A percentile compares a stretch with the other conserved stretches of the same genome.
phyloP scores from a whole-genome alignment of 1,139 yeast species.

The Magnusiomyces sp. region DNA sequence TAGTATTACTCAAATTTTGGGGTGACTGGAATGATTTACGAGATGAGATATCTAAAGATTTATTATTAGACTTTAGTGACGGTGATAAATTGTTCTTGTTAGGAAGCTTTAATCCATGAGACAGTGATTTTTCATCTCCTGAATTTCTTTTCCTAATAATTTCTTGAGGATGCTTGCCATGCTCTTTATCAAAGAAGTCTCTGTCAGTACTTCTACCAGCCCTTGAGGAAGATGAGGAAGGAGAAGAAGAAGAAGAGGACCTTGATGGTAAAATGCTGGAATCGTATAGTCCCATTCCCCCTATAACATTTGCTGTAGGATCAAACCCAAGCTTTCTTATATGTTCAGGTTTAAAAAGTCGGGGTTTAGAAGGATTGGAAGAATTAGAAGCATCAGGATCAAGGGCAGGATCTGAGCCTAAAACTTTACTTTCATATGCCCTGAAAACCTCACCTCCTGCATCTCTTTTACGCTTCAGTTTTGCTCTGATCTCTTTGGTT shows the following conservation, averaged over 20 bases:
- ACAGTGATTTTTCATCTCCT: too few species aligned
- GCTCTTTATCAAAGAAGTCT: background rate
- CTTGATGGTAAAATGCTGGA: background rate
- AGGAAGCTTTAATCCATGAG: too few species aligned
- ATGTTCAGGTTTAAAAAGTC: conserved; percentile 24
- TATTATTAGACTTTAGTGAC: too few species aligned
- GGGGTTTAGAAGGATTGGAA: background rate
- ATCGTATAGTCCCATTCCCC: background rate
- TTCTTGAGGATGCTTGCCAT: background rate
- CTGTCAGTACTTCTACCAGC: background rate
- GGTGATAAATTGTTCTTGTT: too few species aligned
- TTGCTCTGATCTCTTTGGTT: background rate
- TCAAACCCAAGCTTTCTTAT: conserved; percentile 30
- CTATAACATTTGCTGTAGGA: conserved; percentile 19
- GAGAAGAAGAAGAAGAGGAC: background rate
- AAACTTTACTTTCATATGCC: background rate
- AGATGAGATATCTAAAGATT: too few species aligned
- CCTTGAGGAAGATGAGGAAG: too few species aligned
- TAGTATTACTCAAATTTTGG: too few species aligned
- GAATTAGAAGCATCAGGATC: background rate
- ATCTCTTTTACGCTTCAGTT: background rate
- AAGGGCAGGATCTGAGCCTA: background rate
- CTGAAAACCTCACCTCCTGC: background rate
- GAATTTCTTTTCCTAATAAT: background rate
- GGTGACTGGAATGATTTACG: too few species aligned